These are phyloP conservation scores for Gastrodia elata DNA, from an alignment of 106 monocot genomes.

Conservation along the genomic window DNA sequence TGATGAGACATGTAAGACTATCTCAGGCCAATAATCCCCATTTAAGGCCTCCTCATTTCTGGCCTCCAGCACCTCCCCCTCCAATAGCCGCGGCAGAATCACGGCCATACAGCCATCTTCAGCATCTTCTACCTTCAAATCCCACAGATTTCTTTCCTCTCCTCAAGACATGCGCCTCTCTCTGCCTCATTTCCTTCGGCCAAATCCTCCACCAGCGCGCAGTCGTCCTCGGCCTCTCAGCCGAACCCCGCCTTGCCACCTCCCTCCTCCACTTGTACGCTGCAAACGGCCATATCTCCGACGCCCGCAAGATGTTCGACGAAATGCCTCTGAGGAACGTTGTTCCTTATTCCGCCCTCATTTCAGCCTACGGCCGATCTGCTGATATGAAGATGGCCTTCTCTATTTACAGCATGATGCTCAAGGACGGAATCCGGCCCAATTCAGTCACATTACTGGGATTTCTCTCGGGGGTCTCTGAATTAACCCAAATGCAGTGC, in stretches of 20 bases:
- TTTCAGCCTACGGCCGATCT: slow-evolving; percentile 28
- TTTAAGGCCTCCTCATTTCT: background rate
- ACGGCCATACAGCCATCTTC: slow-evolving; percentile 2
- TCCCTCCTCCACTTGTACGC: slow-evolving; percentile 53
- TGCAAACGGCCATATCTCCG: slow-evolving; percentile 3
- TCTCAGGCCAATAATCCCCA: background rate
- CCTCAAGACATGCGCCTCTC: slow-evolving; percentile 21
- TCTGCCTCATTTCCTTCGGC: slow-evolving; percentile 16
- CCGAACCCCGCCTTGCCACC: slow-evolving; percentile 36
- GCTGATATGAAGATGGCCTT: slow-evolving; percentile 24
- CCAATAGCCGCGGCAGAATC: background rate
- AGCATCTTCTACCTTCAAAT: background rate
- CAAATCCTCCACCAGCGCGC: slow-evolving; percentile 36
- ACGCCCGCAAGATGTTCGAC: slow-evolving; percentile 47
- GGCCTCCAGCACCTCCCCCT: slow-evolving; percentile 1
- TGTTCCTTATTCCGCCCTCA: slow-evolving; percentile 56
- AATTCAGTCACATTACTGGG: slow-evolving; percentile 50
- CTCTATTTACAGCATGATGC: slow-evolving; percentile 28
- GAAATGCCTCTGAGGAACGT: slow-evolving; percentile 23
- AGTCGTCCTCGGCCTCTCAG: slow-evolving; percentile 27
- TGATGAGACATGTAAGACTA: background rate
- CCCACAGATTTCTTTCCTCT: slow-evolving; percentile 16
- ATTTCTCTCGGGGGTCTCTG: slow-evolving; percentile 28
- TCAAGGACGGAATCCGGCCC: slow-evolving; percentile 21
- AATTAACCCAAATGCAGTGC: slow-evolving; percentile 18